Evolutionary conservation across 129 eudicot genomes (phyloP), one percentile per base, ranked within the genome.

Genomic region (Oenanthe sinensis): DNA sequence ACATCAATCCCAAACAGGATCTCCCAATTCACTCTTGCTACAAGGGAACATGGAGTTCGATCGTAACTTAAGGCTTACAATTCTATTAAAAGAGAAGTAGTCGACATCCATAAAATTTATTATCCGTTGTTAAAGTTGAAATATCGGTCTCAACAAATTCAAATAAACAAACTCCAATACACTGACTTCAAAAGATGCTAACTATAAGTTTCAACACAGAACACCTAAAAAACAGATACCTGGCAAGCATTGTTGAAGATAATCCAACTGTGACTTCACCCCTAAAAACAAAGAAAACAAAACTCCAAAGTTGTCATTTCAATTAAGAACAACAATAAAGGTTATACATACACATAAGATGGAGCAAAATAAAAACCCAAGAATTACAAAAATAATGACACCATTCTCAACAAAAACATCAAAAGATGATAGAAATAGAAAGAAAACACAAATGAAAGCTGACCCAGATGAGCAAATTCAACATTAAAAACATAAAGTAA

Each of bases 181-280:
- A 58, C 8, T 58, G 30, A 58, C 10, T 5, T 20, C 62, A 54
- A 54, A 20, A 20, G n/a, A 17, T 17, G n/a, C 9, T 17, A 5
- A 50, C 19, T 6, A 6, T 19, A 19, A 0, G 19, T 14, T 65
- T 52, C 37, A 63, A 46, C 43, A 74, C 81, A 4, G 47, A 13
- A 22, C 71, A 46, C 77, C 69, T 0, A 42, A 79, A 79, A 30
- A 26, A 13, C 42, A 15, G 60, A 78, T 88, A 94, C 98, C 98
- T 81, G 92, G 91, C 87, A 95, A 87, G 80, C 97, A 92, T 80
- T 91, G 97, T 84, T 91, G 96, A 76, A 95, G 92, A 79, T 91
- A 90, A 39, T 95, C 98, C 89, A 95, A 88, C 46, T 95, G 98
- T 42, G 91, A 83, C 90, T 86, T 95, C 88, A 90, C 89, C 79